Evolutionary conservation across 352 stramenopile genomes (phyloP).

Genomic region (Phytophthora pseudosyringae): DNA sequence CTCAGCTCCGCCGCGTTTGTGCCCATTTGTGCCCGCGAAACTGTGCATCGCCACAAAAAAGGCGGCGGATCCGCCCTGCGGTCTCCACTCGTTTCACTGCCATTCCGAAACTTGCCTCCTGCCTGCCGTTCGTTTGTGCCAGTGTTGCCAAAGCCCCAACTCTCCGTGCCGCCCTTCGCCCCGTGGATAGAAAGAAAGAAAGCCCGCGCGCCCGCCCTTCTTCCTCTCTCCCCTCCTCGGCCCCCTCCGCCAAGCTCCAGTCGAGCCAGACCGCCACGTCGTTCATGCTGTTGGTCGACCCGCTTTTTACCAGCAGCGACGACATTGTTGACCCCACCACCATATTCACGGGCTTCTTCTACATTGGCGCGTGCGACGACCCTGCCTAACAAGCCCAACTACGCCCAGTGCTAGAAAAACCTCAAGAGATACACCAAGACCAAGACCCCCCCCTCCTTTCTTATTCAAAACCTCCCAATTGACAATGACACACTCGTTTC

Average conservation of each 20-base stretch:
- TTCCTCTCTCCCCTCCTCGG: constrained; percentile 23
- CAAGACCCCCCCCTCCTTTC: constrained; percentile 4
- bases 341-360: constrained; percentile 92
- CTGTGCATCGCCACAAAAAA: constrained; percentile 11
- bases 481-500: constrained; percentile 62
- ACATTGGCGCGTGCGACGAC: constrained; percentile 91
- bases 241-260: constrained; percentile 25
- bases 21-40: not conserved
- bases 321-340: constrained; percentile 89
- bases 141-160: not conserved
- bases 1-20: not conserved
- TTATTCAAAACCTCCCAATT: not conserved
- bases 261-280: constrained; percentile 38
- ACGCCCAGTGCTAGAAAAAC: not conserved
- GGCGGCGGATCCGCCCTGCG: constrained; percentile 24
- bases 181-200: constrained; percentile 28
- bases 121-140: constrained; percentile 3
- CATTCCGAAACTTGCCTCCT: constrained; percentile 38
- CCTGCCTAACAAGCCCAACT: constrained; percentile 73
- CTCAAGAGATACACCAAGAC: not conserved
- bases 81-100: constrained; percentile 31
- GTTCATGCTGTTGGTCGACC: constrained; percentile 86
- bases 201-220: constrained; percentile 17
- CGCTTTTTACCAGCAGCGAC: constrained; percentile 74
- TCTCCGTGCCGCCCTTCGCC: constrained; percentile 1